These are phyloP conservation scores for Dactylellina leptospora DNA, from an alignment of 2,329 filamentous ascomycete genomes.

Conservation along the genomic window DNA sequence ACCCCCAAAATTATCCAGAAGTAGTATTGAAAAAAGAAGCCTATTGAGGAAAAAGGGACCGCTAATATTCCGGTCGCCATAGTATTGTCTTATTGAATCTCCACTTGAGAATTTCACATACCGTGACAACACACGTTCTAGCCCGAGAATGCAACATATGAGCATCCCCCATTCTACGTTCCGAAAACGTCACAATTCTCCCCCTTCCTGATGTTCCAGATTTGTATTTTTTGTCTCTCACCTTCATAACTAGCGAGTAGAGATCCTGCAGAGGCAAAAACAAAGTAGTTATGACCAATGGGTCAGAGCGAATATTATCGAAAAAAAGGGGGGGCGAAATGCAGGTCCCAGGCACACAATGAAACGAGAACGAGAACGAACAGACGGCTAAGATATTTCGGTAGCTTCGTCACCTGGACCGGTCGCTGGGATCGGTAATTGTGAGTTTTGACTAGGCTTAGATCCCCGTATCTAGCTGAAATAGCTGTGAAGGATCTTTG, in stretches of 20 bases:
- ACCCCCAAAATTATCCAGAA: background rate
- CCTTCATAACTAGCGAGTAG: background rate
- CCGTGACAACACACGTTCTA: slow-evolving; percentile 20
- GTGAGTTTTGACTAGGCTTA: no score
- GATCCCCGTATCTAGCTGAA: no score
- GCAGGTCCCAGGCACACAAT: slow-evolving; percentile 3
- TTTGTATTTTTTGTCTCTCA: background rate
- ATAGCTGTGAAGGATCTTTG: no score
- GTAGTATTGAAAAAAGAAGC: background rate
- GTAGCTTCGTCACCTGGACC: background rate
- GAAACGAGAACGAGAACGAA: no score
- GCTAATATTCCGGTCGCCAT: background rate
- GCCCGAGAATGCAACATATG: slow-evolving; percentile 36
- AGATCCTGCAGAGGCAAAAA: background rate
- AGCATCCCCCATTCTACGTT: slow-evolving; percentile 12
- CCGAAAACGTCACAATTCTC: slow-evolving; percentile 15
- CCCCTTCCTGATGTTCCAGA: background rate
- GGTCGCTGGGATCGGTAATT: background rate
- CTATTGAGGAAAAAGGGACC: background rate
- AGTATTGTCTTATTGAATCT: background rate
- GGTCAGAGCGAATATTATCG: no score
- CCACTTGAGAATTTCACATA: background rate
- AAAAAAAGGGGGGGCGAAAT: no score
- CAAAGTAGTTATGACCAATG: background rate
- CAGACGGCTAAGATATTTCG: background rate